A percentile compares a stretch with the other conserved stretches of the same genome.
Evolutionary conservation across 116 monocot genomes (phyloP).

Genomic region (Trichopus zeylanicus): DNA sequence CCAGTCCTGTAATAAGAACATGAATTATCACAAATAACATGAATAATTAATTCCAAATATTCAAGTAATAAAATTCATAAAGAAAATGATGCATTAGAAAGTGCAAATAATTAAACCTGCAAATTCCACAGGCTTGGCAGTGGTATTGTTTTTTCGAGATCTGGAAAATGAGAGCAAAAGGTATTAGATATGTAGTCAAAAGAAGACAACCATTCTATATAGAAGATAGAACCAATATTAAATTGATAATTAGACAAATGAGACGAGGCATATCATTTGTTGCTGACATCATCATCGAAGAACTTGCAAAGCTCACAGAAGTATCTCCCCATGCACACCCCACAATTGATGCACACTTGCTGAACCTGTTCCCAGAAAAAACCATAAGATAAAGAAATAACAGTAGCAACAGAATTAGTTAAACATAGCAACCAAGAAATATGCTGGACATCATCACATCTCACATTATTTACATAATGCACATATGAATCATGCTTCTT

Average conservation of each 20-base stretch:
- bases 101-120: slow-evolving; percentile 29
- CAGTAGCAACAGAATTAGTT: background rate
- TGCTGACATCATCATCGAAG: slow-evolving; percentile 65
- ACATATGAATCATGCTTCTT: no score
- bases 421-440: background rate
- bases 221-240: background rate
- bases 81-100: background rate
- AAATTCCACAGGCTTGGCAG: slow-evolving; percentile 63
- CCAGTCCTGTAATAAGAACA: slow-evolving; percentile 45
- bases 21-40: background rate
- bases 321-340: slow-evolving; percentile 59
- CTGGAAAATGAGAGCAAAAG: slow-evolving; percentile 10
- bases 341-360: slow-evolving; percentile 60
- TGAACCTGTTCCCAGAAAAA: slow-evolving; percentile 24
- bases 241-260: background rate
- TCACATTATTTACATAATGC: no score
- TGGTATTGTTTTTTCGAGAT: slow-evolving; percentile 57
- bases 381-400: background rate
- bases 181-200: background rate
- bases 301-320: slow-evolving; percentile 50
- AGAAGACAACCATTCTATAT: background rate
- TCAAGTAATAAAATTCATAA: background rate
- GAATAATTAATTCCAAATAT: background rate
- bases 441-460: no score
- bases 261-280: background rate